Conservation (phyloP, 2,329 filamentous ascomycete genomes). For the Trichoderma arundinaceum region DNA sequence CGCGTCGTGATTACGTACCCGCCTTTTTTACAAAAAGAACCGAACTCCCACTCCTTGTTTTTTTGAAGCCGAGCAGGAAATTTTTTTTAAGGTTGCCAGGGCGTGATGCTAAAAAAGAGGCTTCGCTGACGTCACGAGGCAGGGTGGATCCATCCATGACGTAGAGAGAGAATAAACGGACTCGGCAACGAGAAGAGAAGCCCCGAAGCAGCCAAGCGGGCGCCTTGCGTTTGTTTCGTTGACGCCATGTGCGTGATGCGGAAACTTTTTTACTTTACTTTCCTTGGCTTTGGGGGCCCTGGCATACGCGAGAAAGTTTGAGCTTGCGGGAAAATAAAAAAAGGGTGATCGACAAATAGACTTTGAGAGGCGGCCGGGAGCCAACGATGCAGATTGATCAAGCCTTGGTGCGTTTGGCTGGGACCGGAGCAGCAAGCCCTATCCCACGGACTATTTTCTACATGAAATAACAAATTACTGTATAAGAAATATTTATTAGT, state of each 20-base stretch:
- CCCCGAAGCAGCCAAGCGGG: neutral
- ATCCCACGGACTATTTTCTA: too few species aligned
- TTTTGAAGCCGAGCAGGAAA: neutral
- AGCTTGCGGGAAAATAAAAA: neutral
- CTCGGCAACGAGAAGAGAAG: neutral
- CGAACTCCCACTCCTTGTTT: neutral
- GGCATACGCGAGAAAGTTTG: neutral
- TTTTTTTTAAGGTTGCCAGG: neutral
- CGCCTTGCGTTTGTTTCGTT: neutral
- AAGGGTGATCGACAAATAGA: neutral
- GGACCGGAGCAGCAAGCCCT: too few species aligned
- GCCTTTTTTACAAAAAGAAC: neutral
- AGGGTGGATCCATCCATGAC: neutral
- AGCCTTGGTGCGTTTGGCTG: neutral
- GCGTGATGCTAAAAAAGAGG: constrained; percentile 6
- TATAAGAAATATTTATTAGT: too few species aligned
- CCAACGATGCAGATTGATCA: neutral
- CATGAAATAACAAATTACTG: too few species aligned
- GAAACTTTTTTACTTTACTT: neutral
- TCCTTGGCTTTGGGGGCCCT: neutral
- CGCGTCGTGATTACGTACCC: neutral
- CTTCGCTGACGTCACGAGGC: constrained; percentile 16
- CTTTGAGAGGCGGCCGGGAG: neutral
- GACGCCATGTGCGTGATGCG: neutral
- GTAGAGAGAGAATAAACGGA: neutral